Evolutionary conservation across 202 grass and related monocot genomes (phyloP).

Genomic region (Saccharum hybrid): DNA sequence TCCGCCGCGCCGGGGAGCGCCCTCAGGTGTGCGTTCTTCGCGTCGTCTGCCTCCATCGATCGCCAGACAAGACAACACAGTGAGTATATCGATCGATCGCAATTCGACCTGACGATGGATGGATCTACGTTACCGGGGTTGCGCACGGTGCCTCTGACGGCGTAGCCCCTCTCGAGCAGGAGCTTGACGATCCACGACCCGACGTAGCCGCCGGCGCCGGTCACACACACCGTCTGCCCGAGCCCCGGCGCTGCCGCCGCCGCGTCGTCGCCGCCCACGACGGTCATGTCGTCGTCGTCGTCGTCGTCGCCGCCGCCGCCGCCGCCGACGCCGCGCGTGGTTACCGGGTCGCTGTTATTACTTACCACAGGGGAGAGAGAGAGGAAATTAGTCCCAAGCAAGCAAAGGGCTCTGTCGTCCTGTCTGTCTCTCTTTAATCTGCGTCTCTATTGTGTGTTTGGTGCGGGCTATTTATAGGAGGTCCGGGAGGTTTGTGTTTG

Average conservation of each 20-base stretch:
- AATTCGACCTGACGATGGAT: too few relatives aligned
- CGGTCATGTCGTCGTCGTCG: too few relatives aligned
- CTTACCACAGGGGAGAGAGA: background rate
- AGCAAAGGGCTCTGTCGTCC: too few relatives aligned
- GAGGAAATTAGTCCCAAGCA: too few relatives aligned
- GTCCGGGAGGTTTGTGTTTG: background rate
- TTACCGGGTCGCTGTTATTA: background rate
- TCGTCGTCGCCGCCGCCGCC: too few relatives aligned
- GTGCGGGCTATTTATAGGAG: background rate
- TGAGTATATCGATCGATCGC: background rate
- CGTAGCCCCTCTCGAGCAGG: constrained; percentile 74
- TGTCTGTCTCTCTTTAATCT: too few relatives aligned
- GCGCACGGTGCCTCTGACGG: constrained; percentile 80
- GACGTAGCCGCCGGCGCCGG: constrained; percentile 82
- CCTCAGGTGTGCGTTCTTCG: constrained; percentile 81
- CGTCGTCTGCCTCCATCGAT: constrained; percentile 45
- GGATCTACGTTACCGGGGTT: constrained; percentile 54
- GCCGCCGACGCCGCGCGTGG: too few relatives aligned
- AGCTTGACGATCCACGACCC: constrained; percentile 94
- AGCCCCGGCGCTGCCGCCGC: background rate
- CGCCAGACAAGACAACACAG: background rate
- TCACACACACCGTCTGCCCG: constrained; percentile 78
- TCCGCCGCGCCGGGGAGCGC: constrained; percentile 74
- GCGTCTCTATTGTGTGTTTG: background rate
- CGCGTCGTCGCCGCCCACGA: background rate